These are phyloP conservation scores for Pseudopithomyces chartarum DNA, from an alignment of 2,329 filamentous ascomycete genomes.

Conservation along the genomic window DNA sequence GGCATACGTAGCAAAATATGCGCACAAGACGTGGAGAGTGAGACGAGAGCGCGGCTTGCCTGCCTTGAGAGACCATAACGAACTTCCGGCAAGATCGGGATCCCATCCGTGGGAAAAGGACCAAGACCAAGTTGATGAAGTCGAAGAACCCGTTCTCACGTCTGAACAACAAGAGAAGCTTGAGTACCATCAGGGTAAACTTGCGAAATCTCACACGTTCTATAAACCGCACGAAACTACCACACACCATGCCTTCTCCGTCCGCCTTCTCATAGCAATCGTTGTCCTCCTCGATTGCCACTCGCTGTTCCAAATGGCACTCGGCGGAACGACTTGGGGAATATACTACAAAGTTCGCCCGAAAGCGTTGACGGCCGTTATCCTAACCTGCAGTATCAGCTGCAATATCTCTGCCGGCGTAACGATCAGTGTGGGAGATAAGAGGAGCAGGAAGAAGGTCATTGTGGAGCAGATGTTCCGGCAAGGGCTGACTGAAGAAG, in stretches of 20 bases:
- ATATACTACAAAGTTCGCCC: constrained; percentile 74
- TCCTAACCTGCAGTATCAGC: constrained; percentile 76
- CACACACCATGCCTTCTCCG: constrained; percentile 81
- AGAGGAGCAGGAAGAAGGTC: constrained; percentile 80
- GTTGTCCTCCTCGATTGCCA: constrained; percentile 79
- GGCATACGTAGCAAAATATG: constrained; percentile 77
- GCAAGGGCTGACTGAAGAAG: constrained; percentile 73
- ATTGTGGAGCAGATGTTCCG: constrained; percentile 76
- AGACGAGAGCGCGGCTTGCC: constrained; percentile 66
- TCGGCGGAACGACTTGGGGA: constrained; percentile 78
- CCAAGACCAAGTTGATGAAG: constrained; percentile 24
- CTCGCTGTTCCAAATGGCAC: constrained; percentile 77
- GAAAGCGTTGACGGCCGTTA: constrained; percentile 77
- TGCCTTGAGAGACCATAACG: constrained; percentile 69
- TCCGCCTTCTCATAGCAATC: constrained; percentile 73
- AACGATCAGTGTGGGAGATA: constrained; percentile 76
- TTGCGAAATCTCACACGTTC: constrained; percentile 82
- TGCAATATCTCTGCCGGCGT: constrained; percentile 79
- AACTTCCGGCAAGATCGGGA: constrained; percentile 60
- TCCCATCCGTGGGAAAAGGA: constrained; percentile 49
- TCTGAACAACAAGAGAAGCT: constrained; percentile 69
- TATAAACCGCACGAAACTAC: constrained; percentile 87
- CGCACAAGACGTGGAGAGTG: constrained; percentile 66
- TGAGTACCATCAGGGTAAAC: constrained; percentile 77
- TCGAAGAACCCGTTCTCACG: constrained; percentile 65